phyloP scores from a whole-genome alignment of 805 yeast species.

The Tetrapisispora pingtungensis region DNA sequence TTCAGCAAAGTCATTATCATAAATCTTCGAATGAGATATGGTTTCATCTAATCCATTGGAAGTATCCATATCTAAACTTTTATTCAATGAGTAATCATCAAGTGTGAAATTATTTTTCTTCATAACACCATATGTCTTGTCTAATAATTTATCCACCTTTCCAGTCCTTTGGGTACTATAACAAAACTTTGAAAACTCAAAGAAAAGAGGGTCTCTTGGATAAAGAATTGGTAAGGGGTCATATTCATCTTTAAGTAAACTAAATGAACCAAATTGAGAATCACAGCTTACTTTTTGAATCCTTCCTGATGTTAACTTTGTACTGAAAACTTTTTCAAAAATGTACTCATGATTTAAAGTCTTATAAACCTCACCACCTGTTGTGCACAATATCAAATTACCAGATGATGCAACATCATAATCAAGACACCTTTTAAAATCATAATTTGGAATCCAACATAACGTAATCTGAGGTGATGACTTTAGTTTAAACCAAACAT shows the following conservation, averaged over 20 bases:
- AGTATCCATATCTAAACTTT: neutral
- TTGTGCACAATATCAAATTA: constrained; percentile 54
- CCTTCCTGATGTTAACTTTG: constrained; percentile 30
- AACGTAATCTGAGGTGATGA: constrained; percentile 37
- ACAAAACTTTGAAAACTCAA: constrained; percentile 44
- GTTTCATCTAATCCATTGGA: neutral
- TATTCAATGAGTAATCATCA: neutral
- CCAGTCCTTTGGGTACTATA: constrained; percentile 32
- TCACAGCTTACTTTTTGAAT: constrained; percentile 51
- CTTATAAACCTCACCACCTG: constrained; percentile 57
- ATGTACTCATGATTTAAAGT: constrained; percentile 4
- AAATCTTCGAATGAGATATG: neutral
- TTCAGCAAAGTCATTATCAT: neutral
- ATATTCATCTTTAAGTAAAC: constrained; percentile 54
- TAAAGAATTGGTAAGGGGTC: constrained; percentile 49
- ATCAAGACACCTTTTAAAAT: constrained; percentile 42
- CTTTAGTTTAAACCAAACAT: constrained; percentile 29
- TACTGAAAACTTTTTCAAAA: constrained; percentile 21
- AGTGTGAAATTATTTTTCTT: neutral
- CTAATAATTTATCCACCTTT: neutral
- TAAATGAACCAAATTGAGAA: constrained; percentile 53
- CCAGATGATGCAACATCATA: constrained; percentile 63
- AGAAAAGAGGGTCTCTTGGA: constrained; percentile 35
- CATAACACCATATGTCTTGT: neutral
- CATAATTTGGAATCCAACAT: constrained; percentile 53